A percentile compares a stretch with the other conserved stretches of the same genome.
These are phyloP conservation scores for Dendrothele bispora DNA, from an alignment of 768 basidiomycete species.

Conservation along the genomic window DNA sequence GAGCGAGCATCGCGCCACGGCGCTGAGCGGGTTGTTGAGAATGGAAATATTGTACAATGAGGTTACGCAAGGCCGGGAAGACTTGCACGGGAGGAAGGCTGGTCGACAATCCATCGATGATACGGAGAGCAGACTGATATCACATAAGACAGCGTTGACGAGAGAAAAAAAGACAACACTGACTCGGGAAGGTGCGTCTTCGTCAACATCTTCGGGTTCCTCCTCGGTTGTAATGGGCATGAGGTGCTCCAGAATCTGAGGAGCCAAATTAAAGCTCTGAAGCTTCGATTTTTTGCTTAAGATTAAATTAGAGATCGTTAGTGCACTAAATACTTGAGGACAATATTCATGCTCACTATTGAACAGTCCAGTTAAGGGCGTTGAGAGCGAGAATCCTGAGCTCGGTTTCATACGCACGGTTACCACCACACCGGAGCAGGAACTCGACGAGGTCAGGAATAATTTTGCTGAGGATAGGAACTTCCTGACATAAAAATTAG, in stretches of 20 bases:
- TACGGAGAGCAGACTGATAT: conserved; percentile 86
- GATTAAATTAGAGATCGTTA: conserved; percentile 9
- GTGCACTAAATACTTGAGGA: background rate
- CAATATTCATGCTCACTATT: conserved; percentile 63
- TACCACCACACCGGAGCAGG: conserved; percentile 81
- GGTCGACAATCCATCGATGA: conserved; percentile 90
- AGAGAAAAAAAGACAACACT: conserved; percentile 31
- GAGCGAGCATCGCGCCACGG: conserved; percentile 91
- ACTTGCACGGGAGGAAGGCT: conserved; percentile 93
- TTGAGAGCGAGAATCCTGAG: conserved; percentile 91
- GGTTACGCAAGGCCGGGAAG: conserved; percentile 84
- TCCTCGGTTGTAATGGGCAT: conserved; percentile 94
- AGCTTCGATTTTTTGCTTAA: conserved; percentile 94
- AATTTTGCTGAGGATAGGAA: conserved; percentile 88
- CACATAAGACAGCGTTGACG: too few relatives aligned
- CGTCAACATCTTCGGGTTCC: conserved; percentile 91
- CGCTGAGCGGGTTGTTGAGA: conserved; percentile 78
- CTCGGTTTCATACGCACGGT: conserved; percentile 71
- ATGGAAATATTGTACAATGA: conserved; percentile 83
- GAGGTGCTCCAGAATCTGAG: conserved; percentile 83
- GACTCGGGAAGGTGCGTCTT: conserved; percentile 91
- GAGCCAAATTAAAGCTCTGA: conserved; percentile 81
- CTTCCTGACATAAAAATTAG: conserved; percentile 57
- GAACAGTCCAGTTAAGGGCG: conserved; percentile 93
- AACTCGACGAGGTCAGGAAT: conserved; percentile 87